Percentiles rank a stretch among this genome's conserved stretches.
phyloP scores from a whole-genome alignment of 2,329 filamentous ascomycete species.

The Herpotrichia juniperi region DNA sequence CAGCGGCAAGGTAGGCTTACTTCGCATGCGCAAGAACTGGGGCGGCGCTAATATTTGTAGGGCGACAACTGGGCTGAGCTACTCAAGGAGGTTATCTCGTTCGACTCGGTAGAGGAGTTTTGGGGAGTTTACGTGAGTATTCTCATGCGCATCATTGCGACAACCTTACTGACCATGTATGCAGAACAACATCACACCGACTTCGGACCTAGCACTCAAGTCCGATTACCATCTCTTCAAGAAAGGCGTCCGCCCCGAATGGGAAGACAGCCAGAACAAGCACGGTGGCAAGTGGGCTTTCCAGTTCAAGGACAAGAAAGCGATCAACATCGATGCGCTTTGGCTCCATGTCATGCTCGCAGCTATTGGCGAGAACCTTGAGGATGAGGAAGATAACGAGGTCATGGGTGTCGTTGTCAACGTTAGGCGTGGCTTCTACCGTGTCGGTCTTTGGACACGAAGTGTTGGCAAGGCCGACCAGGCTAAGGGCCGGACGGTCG shows the following conservation, averaged over 20 bases:
- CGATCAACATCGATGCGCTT: constrained; percentile 87
- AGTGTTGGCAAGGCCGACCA: constrained; percentile 86
- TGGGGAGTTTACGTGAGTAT: constrained; percentile 95
- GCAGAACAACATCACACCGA: constrained; percentile 97
- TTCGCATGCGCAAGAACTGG: background rate
- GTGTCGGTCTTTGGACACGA: constrained; percentile 96
- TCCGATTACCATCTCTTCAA: constrained; percentile 99
- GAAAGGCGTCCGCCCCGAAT: constrained; percentile 93
- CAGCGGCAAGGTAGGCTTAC: constrained; percentile 78
- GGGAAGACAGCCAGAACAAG: constrained; percentile 99
- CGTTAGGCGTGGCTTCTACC: constrained; percentile 97
- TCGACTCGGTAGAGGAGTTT: constrained; percentile 98
- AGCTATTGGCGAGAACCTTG: constrained; percentile 96
- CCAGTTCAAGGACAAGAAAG: constrained; percentile 95
- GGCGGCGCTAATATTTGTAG: constrained; percentile 53
- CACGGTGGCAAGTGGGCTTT: constrained; percentile 99
- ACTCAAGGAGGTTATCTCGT: constrained; percentile 97
- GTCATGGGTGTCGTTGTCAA: constrained; percentile 99
- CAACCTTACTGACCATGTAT: constrained; percentile 16
- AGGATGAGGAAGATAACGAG: constrained; percentile 92
- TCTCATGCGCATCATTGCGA: background rate
- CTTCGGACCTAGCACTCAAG: constrained; percentile 94
- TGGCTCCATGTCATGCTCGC: constrained; percentile 98
- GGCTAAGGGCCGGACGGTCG: constrained; percentile 75
- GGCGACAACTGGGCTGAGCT: constrained; percentile 99